Conservation (phyloP, 257 asterid species). For the Ligustrum vulgare region DNA sequence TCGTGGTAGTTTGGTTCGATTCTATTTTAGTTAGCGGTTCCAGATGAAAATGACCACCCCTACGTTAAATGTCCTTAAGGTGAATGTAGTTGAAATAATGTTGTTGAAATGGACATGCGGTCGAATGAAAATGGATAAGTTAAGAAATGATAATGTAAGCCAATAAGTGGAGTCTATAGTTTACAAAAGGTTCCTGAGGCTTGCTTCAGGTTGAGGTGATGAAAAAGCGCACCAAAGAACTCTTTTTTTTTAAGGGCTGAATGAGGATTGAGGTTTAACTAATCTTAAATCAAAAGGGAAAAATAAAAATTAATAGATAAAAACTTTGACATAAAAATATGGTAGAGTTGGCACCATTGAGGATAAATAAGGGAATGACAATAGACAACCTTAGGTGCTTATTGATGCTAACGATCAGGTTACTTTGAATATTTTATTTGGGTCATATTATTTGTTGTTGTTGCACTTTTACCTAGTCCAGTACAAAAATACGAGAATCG, state of each 20-base stretch:
- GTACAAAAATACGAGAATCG: background rate
- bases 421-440: background rate
- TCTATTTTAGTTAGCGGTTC: background rate
- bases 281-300: too few relatives aligned
- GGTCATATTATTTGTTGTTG: background rate
- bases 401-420: background rate
- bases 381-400: background rate
- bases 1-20: background rate
- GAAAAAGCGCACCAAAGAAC: too few relatives aligned
- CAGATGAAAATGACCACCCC: background rate
- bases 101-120: background rate
- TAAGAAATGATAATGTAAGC: background rate
- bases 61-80: background rate
- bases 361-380: background rate
- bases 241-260: too few relatives aligned
- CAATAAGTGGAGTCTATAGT: background rate
- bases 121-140: too few relatives aligned
- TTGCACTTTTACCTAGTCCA: background rate
- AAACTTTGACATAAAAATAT: too few relatives aligned
- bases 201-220: too few relatives aligned
- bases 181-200: too few relatives aligned
- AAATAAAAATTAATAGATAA: too few relatives aligned
- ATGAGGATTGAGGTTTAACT: too few relatives aligned
- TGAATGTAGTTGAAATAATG: background rate
- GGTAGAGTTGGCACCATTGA: background rate